Percentiles rank a stretch among this genome's conserved stretches.
These are phyloP conservation scores for Phalaenopsis hybrid DNA, from an alignment of 116 monocot species.

Conservation along the genomic window DNA sequence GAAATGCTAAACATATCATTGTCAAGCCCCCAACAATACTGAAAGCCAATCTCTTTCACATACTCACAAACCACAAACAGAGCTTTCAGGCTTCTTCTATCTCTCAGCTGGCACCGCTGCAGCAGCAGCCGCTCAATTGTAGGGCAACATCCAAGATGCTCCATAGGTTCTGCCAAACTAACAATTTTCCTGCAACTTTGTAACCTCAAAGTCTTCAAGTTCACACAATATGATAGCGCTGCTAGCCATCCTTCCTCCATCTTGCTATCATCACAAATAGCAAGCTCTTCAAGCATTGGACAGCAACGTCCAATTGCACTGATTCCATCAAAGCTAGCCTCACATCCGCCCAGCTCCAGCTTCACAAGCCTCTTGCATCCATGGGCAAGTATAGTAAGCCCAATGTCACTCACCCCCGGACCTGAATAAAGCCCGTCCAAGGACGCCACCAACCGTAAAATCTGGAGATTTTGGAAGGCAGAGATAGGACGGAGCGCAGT, in stretches of 20 bases:
- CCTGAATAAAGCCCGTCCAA: constrained; percentile 51
- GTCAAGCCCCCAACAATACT: constrained; percentile 92
- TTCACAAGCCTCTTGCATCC: constrained; percentile 83
- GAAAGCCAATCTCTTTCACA: constrained; percentile 68
- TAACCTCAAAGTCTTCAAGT: constrained; percentile 75
- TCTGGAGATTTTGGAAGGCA: constrained; percentile 81
- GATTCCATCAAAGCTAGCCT: constrained; percentile 88
- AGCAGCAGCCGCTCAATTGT: constrained; percentile 68
- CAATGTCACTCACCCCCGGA: constrained; percentile 68
- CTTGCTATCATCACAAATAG: constrained; percentile 50
- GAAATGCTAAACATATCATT: constrained; percentile 57
- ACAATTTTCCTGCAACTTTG: constrained; percentile 61
- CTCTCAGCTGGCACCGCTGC: constrained; percentile 81
- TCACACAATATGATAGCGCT: constrained; percentile 62
- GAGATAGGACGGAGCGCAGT: constrained; percentile 54
- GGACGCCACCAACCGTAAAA: constrained; percentile 55
- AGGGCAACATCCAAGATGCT: constrained; percentile 71
- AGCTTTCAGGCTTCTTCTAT: constrained; percentile 50
- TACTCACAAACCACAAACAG: constrained; percentile 57
- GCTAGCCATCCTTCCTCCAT: constrained; percentile 93
- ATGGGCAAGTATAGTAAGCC: constrained; percentile 84
- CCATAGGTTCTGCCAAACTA: constrained; percentile 51
- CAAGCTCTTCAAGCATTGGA: constrained; percentile 86
- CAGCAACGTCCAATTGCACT: constrained; percentile 83
- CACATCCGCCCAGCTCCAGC: constrained; percentile 74